Percentiles rank a stretch among this genome's conserved stretches.
phyloP scores from a whole-genome alignment of 2,329 filamentous ascomycete species.

The Trichocomaceae sp. region DNA sequence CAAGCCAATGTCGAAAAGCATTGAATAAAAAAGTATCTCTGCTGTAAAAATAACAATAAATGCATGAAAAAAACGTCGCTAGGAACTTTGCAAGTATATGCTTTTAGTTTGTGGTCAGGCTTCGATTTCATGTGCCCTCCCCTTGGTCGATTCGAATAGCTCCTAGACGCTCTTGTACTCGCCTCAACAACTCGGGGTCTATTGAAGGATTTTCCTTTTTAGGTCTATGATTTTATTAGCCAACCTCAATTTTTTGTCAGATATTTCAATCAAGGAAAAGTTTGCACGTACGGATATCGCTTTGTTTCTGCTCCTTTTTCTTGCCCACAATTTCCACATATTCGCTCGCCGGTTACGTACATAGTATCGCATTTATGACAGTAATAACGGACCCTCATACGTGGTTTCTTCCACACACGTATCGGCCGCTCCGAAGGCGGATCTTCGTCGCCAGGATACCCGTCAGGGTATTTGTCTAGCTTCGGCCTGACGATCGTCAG shows the following conservation, averaged over 20 bases:
- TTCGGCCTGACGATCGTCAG: constrained; percentile 29
- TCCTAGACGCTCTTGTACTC: constrained; percentile 36
- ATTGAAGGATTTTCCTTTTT: constrained; percentile 35
- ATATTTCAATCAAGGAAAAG: neutral
- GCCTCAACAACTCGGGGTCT: constrained; percentile 33
- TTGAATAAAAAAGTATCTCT: neutral
- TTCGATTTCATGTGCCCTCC: neutral
- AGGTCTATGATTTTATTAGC: constrained; percentile 23
- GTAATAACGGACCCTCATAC: constrained; percentile 35
- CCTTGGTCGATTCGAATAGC: constrained; percentile 3
- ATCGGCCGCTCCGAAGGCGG: constrained; percentile 28
- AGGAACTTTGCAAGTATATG: neutral
- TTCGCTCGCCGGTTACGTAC: constrained; percentile 27
- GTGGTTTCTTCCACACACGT: constrained; percentile 33
- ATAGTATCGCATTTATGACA: constrained; percentile 35
- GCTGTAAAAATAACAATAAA: neutral
- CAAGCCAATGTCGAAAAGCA: neutral
- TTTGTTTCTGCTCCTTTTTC: constrained; percentile 36
- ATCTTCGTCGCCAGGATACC: constrained; percentile 40
- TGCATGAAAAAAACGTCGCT: neutral
- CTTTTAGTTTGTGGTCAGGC: neutral
- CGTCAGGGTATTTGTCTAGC: constrained; percentile 38
- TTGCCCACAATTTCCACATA: constrained; percentile 36
- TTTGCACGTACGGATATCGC: constrained; percentile 37
- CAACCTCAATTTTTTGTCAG: neutral